Base-by-base conservation (phyloP, 1,284 basidiomycete genomes). In the Austropuccinia psidii region DNA sequence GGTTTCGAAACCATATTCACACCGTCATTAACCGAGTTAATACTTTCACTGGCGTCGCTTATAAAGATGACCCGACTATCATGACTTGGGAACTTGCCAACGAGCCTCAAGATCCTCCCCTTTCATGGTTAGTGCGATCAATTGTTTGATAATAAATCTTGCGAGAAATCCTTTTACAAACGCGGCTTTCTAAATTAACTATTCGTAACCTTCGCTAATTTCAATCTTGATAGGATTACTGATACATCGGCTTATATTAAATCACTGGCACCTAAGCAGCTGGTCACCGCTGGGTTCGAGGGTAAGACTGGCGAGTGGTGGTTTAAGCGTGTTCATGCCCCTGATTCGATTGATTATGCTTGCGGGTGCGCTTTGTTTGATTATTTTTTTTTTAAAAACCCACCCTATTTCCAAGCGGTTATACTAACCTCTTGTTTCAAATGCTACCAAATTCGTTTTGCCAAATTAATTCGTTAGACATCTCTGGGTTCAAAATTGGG, bases 21-120 rank as follows among this genome's bases (percentile, higher is more conserved):
- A 76, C 70, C 24, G 76, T 78, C 45, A 61, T 78, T 66, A 61
- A 78, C 39, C 65, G 77, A 11, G 60, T 73, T 11, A 78, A 78
- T 58, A 76, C 77, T 9, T 64, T 78, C 75, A 78, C 67, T 62
- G 77, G 77, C 2, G 52, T 75, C 4, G 21, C 75, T 6, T 77
- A 78, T 77, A 76, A 74, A 43, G 64, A 78, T 33, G 77, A 78
- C 64, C 69, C 77, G 0, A 76, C 77, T 27, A 78, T 77, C 68
- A 76, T 78, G 77, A 76, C 77, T 6, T 78, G 77, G 77, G 77
- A 78, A 45, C 75, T 77, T 13, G 67, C 74, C 47, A 78, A 78
- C 60, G 77, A 78, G 60, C 77, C 77, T 13, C 77, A 77, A 55
- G 67, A 68, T 49, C 66, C 68, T 19, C 70, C 70, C 15, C 41